Evolutionary conservation across 352 stramenopile genomes (phyloP), one percentile per base, ranked within the genome.

Genomic region (Pythium myriotylum): DNA sequence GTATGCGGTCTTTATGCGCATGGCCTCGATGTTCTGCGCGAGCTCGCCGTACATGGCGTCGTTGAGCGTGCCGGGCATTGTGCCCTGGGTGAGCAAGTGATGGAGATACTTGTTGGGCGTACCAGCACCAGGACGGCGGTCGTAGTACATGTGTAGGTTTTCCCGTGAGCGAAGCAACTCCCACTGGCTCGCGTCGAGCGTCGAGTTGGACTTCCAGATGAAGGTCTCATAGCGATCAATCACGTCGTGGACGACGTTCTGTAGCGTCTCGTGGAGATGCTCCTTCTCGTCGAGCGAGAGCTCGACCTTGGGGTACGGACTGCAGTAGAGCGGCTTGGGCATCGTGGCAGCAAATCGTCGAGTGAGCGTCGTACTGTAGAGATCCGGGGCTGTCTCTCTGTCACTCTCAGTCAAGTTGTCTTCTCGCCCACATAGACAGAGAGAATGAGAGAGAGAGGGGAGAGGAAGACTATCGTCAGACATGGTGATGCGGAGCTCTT

Each of bases 41-140:
- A 86, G 47, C 20, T 68, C 59, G 17, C 81, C 81, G 59, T 82
- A 86, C 72, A 91, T 80, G n/a, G 70, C 73, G 43, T 91, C 81
- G 23, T 88, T 59, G 0, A 91, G 47, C n/a, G 67, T 73, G 14
- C 77, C 79, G 8, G 63, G 55, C 2, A 91, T 54, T 4, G 68
- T 78, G 19, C 81, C 81, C 1, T 53, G 17, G 1, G 54, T 62
- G 17, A 66, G 42, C 10, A 70, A 39, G n/a, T 42, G 16, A 16
- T 60, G 35, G 22, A 65, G 17, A 20, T 60, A 32, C n/a, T 39
- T 47, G 24, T 60, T 46, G 26, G 19, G 29, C 29, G 29, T 35
- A 35, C 29, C 29, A 10, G 29, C 48, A 1, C 43, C 29, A 13
- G 16, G 29, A 3, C 16, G n/a, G 33, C 75, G 77, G 32, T 88